Percentiles rank a stretch among this genome's conserved stretches.
Conservation (phyloP, 768 basidiomycete species). For the Cystobasidiopsis lactophilus region DNA sequence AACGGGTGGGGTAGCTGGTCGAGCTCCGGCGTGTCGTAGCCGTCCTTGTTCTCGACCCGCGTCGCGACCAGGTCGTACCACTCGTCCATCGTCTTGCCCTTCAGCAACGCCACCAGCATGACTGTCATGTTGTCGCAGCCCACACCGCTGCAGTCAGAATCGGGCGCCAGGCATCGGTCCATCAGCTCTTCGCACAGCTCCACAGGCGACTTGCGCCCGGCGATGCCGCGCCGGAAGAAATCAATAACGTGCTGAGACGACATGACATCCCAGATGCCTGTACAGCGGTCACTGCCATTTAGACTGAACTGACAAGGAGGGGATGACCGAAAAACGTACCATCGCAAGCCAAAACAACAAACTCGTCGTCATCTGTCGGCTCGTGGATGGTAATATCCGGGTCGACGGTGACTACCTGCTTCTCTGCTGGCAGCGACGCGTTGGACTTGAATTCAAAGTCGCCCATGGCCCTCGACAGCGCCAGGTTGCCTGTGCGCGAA, state of each 20-base stretch:
- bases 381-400: slow-evolving; percentile 73
- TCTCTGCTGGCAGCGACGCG: slow-evolving; percentile 50
- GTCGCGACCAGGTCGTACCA: slow-evolving; percentile 81
- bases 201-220: slow-evolving; percentile 51
- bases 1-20: background rate
- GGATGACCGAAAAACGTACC: slow-evolving; percentile 34
- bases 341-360: slow-evolving; percentile 88
- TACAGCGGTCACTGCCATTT: background rate
- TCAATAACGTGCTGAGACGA: slow-evolving; percentile 81
- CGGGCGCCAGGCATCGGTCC: slow-evolving; percentile 80
- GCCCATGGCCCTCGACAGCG: slow-evolving; percentile 78
- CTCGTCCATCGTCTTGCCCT: slow-evolving; percentile 67
- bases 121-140: slow-evolving; percentile 99
- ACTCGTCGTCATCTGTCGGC: slow-evolving; percentile 75
- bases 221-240: slow-evolving; percentile 58
- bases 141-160: slow-evolving; percentile 75
- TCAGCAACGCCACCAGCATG: slow-evolving; percentile 64
- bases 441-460: slow-evolving; percentile 99
- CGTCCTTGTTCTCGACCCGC: slow-evolving; percentile 51
- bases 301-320: background rate
- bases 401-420: slow-evolving; percentile 82
- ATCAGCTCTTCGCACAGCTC: slow-evolving; percentile 78
- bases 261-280: slow-evolving; percentile 97
- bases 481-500: slow-evolving; percentile 54
- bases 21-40: slow-evolving; percentile 48